Percentiles rank a stretch among this genome's conserved stretches.
Evolutionary conservation across 2,329 filamentous ascomycete species (phyloP).

Genomic region (Trichoderma sp.): DNA sequence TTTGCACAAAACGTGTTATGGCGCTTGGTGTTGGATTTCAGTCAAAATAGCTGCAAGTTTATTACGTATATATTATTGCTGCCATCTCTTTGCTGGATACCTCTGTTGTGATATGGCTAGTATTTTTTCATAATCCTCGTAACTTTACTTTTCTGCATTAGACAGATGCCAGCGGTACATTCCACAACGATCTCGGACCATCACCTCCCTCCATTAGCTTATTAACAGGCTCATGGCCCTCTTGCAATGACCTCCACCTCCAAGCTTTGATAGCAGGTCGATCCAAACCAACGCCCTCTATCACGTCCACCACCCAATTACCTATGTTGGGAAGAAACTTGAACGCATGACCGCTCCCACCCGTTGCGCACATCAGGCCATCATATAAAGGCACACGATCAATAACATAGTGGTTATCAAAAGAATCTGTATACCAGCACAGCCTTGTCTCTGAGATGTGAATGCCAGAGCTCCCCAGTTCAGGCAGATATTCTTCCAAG

Average conservation of each 20-base stretch:
- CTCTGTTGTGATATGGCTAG: not conserved
- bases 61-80: conserved; percentile 10
- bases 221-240: conserved; percentile 5
- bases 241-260: conserved; percentile 22
- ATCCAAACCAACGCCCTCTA: conserved; percentile 18
- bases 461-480: conserved; percentile 43
- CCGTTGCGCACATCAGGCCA: conserved; percentile 63
- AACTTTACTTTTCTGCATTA: not conserved
- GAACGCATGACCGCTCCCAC: conserved; percentile 65
- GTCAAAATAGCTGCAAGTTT: conserved; percentile 9
- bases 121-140: too few species aligned
- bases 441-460: conserved; percentile 33
- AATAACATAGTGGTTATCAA: conserved; percentile 42
- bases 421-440: conserved; percentile 43
- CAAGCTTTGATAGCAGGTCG: conserved; percentile 14
- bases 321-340: conserved; percentile 65
- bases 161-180: conserved; percentile 6
- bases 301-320: conserved; percentile 56
- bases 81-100: not conserved
- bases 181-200: conserved; percentile 1
- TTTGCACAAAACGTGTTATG: conserved; percentile 18
- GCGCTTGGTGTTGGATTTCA: conserved; percentile 15
- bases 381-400: conserved; percentile 55
- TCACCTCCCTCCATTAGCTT: conserved; percentile 21
- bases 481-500: conserved; percentile 48